Conservation (phyloP, 2,329 filamentous ascomycete species). For the Phaeosphaeria sp. region DNA sequence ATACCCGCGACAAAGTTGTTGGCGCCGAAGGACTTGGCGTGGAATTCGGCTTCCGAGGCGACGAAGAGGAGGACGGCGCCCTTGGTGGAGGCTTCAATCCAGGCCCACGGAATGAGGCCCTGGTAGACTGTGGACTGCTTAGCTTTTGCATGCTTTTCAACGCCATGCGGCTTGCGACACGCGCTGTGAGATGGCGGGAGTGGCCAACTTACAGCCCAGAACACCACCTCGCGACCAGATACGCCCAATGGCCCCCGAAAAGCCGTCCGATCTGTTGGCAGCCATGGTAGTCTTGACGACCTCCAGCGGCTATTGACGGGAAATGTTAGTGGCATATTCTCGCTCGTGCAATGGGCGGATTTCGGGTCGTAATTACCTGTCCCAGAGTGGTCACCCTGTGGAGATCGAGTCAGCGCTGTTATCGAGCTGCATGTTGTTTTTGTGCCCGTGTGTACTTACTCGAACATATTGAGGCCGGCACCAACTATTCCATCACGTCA, state of each 20-base stretch:
- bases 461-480: conserved; percentile 94
- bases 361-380: conserved; percentile 55
- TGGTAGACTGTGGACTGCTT: conserved; percentile 81
- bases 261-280: conserved; percentile 89
- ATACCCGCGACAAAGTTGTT: conserved; percentile 89
- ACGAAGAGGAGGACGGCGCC: conserved; percentile 99
- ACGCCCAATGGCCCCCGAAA: conserved; percentile 78
- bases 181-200: conserved; percentile 2
- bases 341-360: neutral
- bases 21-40: conserved; percentile 82
- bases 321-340: conserved; percentile 52
- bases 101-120: conserved; percentile 92
- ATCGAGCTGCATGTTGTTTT: neutral
- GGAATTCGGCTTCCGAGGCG: conserved; percentile 96
- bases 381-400: conserved; percentile 70
- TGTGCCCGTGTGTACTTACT: conserved; percentile 59
- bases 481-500: conserved; percentile 64
- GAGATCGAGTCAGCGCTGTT: conserved; percentile 15
- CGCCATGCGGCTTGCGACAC: neutral
- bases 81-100: conserved; percentile 99
- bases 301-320: conserved; percentile 80
- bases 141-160: neutral
- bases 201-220: conserved; percentile 81
- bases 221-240: conserved; percentile 95
- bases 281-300: conserved; percentile 99